Evolutionary conservation across 352 stramenopile genomes (phyloP).

Genomic region (Phytophthora hibernalis): DNA sequence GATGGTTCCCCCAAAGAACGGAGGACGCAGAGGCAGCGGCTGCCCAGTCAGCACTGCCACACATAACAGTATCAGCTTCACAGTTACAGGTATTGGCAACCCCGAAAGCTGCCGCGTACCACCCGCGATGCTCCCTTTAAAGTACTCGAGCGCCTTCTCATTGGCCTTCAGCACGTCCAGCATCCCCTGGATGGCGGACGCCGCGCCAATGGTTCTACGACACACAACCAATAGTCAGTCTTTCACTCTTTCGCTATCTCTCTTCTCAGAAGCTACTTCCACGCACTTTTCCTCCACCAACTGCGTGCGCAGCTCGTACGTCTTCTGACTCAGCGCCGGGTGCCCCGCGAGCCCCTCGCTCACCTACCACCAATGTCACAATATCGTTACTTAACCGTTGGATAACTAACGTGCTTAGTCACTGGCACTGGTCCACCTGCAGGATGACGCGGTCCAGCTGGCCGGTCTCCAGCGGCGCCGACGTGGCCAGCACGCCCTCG

Average conservation of each 20-base stretch:
- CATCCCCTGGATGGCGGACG: conserved; percentile 51
- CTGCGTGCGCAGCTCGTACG: conserved; percentile 52
- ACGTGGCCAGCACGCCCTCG: conserved; percentile 70
- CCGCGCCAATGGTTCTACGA: conserved; percentile 51
- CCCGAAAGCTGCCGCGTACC: conserved; percentile 33
- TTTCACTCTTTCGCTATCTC: neutral
- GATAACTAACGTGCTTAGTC: too few species aligned
- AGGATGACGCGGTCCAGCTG: conserved; percentile 59
- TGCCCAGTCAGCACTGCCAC: conserved; percentile 55
- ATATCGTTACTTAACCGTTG: neutral
- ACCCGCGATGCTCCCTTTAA: conserved; percentile 67
- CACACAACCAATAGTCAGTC: conserved; percentile 1
- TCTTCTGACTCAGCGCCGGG: conserved; percentile 50
- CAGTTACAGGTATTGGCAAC: neutral
- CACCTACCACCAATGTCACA: conserved; percentile 30
- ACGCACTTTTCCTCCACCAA: conserved; percentile 66
- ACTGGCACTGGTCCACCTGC: conserved; percentile 31
- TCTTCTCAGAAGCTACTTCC: neutral
- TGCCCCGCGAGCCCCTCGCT: conserved; percentile 50
- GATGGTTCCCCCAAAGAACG: conserved; percentile 47
- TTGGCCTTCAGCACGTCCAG: conserved; percentile 58
- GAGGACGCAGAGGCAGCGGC: conserved; percentile 39
- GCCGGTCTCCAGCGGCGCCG: conserved; percentile 53
- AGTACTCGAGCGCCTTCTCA: conserved; percentile 56
- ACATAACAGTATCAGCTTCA: conserved; percentile 3